These are phyloP conservation scores for Erucastrum elatum DNA, from an alignment of 345 rosid species.

Conservation along the genomic window DNA sequence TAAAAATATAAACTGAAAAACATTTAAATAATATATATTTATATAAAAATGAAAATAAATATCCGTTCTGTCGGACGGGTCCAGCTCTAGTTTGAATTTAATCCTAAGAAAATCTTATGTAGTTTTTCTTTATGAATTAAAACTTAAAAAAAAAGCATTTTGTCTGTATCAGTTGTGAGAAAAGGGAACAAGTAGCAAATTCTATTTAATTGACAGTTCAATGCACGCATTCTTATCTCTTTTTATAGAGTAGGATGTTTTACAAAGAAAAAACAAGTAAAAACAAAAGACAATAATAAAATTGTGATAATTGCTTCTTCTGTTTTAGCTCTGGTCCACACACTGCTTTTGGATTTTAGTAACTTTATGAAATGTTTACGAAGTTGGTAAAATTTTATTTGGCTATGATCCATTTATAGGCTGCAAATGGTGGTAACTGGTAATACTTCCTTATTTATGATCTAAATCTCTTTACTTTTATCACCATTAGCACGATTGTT, in stretches of 20 bases:
- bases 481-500: not conserved
- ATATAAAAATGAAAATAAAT: too few species aligned
- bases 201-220: not conserved
- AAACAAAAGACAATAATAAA: not conserved
- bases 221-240: not conserved
- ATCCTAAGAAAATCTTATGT: not conserved
- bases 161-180: not conserved
- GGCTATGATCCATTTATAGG: not conserved
- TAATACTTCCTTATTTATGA: not conserved
- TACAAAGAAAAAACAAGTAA: not conserved
- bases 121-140: not conserved
- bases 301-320: not conserved
- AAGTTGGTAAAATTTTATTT: not conserved
- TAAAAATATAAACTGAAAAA: too few species aligned
- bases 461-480: not conserved
- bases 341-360: not conserved
- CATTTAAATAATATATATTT: too few species aligned
- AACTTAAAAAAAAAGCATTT: not conserved
- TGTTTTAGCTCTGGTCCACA: conserved; percentile 1
- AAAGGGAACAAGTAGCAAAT: not conserved
- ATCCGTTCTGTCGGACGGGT: too few species aligned
- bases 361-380: not conserved
- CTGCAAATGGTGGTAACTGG: not conserved
- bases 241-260: not conserved
- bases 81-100: not conserved